Percentiles rank a stretch among this genome's conserved stretches.
phyloP scores from a whole-genome alignment of 345 rosid genomes.

The Populus euphratica region DNA sequence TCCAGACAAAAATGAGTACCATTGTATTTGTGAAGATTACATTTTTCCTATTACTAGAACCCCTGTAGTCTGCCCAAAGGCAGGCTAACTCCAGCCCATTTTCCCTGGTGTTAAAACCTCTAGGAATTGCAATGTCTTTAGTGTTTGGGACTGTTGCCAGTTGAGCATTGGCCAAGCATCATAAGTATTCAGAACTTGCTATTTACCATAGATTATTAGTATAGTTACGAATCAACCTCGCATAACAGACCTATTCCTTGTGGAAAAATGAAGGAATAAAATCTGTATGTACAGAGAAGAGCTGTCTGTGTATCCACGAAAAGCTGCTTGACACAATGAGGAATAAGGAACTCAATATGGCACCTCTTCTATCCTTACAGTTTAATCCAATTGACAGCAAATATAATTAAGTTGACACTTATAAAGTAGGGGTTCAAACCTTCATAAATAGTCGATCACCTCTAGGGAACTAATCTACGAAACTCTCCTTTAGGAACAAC shows the following conservation, averaged over 20 bases:
- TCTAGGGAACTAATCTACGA: constrained; percentile 74
- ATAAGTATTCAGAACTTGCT: constrained; percentile 22
- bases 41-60: too few species aligned
- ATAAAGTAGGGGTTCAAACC: constrained; percentile 36
- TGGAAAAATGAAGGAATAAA: constrained; percentile 84
- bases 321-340: constrained; percentile 37
- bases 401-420: neutral
- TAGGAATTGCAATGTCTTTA: neutral
- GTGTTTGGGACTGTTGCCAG: neutral
- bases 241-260: constrained; percentile 54
- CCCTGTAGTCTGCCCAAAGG: too few species aligned
- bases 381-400: neutral
- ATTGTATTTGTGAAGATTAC: too few species aligned
- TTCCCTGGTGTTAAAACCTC: neutral
- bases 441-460: constrained; percentile 87
- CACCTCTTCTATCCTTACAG: neutral
- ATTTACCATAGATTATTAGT: constrained; percentile 14
- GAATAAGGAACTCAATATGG: neutral
- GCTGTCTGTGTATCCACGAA: constrained; percentile 77
- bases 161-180: neutral
- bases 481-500: constrained; percentile 86
- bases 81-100: too few species aligned
- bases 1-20: too few species aligned
- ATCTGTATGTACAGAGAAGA: constrained; percentile 95
- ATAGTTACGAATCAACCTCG: constrained; percentile 8